Base-by-base conservation (phyloP, 805 yeast genomes). In the Limtongozyma cylindracea region DNA sequence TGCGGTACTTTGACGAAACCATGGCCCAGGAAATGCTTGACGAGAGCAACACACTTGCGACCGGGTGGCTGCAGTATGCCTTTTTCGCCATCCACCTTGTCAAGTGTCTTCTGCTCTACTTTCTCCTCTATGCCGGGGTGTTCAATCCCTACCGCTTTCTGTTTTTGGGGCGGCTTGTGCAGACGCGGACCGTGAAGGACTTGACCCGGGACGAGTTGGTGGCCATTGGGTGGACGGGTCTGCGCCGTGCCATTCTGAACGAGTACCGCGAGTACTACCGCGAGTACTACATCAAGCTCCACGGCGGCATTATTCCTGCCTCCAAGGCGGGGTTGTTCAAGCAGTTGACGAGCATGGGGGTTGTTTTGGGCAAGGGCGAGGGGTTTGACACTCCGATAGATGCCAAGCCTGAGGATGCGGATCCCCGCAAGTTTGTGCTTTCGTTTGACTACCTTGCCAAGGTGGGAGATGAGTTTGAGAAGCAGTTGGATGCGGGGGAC, bases 181-280 rank as follows among this genome's bases (percentile, higher is more conserved):
- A 13, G 15, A 33, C 45, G 5, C 37, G 33, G 9, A 32, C 53
- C 21, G 29, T 24, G 15, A 33, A 35, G 23, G 27, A 26, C 17
- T 35, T 51, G 25, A 48, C 60, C 22, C 52, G 52, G 28, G 77
- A 69, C 10, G 51, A 59, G 26, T 56, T 82, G 33, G 31, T 65
- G 16, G 43, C 45, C 4, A 48, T 82, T 31, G 96, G 96, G 21
- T 88, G 96, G 96, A 78, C 94, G n/a, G 92, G 94, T 24, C 59
- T 88, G 12, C 71, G 68, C 43, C 67, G 68, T 32, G 71, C 71
- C 9, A 56, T 69, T 11, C 47, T 63, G 13, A 71, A 63, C 18
- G 78, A 65, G 29, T 84, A 70, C 56, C 61, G 61, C 35, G 71
- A 66, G 28, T 54, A 47, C 34, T 71, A 64, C 53, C 64, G 84